These are phyloP conservation scores for Silene noctiflora DNA, from an alignment of 179 eudicot species.

Conservation along the genomic window DNA sequence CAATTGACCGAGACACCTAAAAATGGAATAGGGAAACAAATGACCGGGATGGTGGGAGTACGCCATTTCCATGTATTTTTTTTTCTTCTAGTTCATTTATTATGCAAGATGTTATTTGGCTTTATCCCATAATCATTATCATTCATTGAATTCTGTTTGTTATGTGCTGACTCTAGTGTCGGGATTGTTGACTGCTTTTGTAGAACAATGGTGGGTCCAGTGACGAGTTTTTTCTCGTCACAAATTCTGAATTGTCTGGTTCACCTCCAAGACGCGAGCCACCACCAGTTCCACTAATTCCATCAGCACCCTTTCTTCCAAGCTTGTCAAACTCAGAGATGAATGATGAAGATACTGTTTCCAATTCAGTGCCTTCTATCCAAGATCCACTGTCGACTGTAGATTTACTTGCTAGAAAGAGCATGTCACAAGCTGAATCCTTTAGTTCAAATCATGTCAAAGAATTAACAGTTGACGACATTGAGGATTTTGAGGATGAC, in stretches of 20 bases:
- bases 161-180: constrained; percentile 11
- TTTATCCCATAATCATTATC: neutral
- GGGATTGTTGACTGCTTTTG: constrained; percentile 18
- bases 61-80: neutral
- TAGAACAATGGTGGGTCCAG: constrained; percentile 74
- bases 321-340: constrained; percentile 51
- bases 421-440: constrained; percentile 53
- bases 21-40: too few species aligned
- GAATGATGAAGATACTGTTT: constrained; percentile 21
- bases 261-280: constrained; percentile 88
- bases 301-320: constrained; percentile 50
- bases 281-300: constrained; percentile 58
- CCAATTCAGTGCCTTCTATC: constrained; percentile 31
- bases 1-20: too few species aligned
- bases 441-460: constrained; percentile 55
- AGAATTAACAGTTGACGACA: constrained; percentile 89
- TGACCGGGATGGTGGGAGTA: neutral
- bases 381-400: constrained; percentile 33
- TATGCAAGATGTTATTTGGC: neutral
- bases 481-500: constrained; percentile 92
- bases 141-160: neutral
- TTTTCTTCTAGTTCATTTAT: neutral
- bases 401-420: constrained; percentile 38
- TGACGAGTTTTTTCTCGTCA: constrained; percentile 81
- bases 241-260: constrained; percentile 75